Evolutionary conservation across 2,329 filamentous ascomycete genomes (phyloP).

Genomic region (Fusarium piperis): DNA sequence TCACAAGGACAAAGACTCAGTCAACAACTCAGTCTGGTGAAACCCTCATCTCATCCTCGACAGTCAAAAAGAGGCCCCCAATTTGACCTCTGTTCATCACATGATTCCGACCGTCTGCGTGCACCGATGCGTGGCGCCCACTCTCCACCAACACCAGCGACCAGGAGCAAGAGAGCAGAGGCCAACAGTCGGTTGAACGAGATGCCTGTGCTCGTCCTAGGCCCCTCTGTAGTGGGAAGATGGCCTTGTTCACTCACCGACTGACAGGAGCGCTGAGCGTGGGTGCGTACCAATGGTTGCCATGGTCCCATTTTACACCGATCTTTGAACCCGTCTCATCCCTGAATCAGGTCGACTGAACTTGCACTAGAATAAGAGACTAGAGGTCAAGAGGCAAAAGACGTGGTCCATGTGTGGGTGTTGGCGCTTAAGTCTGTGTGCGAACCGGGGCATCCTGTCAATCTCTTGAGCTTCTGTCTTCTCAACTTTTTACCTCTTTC

Average conservation of each 20-base stretch:
- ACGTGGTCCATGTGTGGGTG: constrained; percentile 25
- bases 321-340: neutral
- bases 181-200: neutral
- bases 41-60: neutral
- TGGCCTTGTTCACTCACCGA: neutral
- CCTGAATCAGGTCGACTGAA: constrained; percentile 3
- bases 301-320: neutral
- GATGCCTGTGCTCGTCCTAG: neutral
- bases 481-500: neutral
- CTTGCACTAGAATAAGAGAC: constrained; percentile 2
- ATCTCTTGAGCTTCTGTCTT: neutral
- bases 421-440: constrained; percentile 23
- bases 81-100: constrained; percentile 28
- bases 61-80: neutral
- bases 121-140: constrained; percentile 34
- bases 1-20: neutral
- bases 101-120: constrained; percentile 39
- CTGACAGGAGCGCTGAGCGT: neutral
- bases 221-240: neutral
- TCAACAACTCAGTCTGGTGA: neutral
- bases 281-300: neutral
- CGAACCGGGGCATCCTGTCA: neutral
- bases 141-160: constrained; percentile 28
- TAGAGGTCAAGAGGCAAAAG: constrained; percentile 6
- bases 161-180: constrained; percentile 10